Evolutionary conservation across 257 asterid species (phyloP).

Genomic region (Verbena officinalis): DNA sequence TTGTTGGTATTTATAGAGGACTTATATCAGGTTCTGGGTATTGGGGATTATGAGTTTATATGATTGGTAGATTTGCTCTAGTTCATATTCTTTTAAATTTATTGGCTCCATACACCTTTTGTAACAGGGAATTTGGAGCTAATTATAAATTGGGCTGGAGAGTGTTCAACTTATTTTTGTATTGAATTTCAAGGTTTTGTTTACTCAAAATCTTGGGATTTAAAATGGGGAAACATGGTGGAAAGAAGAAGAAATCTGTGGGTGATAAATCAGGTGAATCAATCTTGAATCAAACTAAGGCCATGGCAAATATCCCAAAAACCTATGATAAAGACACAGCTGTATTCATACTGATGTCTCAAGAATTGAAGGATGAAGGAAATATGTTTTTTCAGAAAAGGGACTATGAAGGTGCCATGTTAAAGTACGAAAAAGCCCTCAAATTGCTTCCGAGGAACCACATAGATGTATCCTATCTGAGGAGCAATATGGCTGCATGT

Average conservation of each 20-base stretch:
- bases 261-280: conserved; percentile 52
- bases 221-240: conserved; percentile 67
- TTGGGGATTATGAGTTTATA: conserved; percentile 22
- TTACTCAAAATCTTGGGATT: conserved; percentile 40
- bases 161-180: conserved; percentile 19
- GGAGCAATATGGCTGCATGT: conserved; percentile 85
- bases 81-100: not conserved
- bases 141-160: conserved; percentile 21
- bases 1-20: conserved; percentile 29
- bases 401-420: conserved; percentile 79
- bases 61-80: not conserved
- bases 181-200: conserved; percentile 24
- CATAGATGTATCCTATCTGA: conserved; percentile 67
- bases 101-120: conserved; percentile 13
- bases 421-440: conserved; percentile 70
- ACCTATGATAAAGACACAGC: conserved; percentile 65
- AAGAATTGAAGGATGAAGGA: conserved; percentile 77
- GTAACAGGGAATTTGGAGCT: conserved; percentile 20
- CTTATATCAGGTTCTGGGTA: conserved; percentile 23
- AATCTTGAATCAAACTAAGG: conserved; percentile 36
- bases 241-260: conserved; percentile 40
- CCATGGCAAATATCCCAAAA: conserved; percentile 41
- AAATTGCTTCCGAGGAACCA: conserved; percentile 84
- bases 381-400: conserved; percentile 66
- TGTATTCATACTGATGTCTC: conserved; percentile 62